These are phyloP conservation scores for Lipomyces mesembrius DNA, from an alignment of 805 yeast species.

Conservation along the genomic window DNA sequence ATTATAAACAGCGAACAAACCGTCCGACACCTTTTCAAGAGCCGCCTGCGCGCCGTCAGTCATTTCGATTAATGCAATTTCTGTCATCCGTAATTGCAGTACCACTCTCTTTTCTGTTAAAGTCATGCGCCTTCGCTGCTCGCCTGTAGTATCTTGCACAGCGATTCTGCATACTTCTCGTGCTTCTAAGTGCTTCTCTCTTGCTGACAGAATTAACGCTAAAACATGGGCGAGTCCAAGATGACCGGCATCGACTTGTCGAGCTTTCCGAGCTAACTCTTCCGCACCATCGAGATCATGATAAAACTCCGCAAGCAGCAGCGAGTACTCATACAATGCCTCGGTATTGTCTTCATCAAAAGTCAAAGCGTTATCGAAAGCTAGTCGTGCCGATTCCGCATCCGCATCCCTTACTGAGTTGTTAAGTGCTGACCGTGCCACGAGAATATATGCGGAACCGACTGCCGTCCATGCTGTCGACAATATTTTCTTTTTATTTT, in stretches of 20 bases:
- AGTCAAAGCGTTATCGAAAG: conserved; percentile 25
- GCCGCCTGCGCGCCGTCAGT: conserved; percentile 32
- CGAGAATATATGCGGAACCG: conserved; percentile 29
- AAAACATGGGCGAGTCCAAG: conserved; percentile 32
- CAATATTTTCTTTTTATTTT: not conserved
- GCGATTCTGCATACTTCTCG: conserved; percentile 20
- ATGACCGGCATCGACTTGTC: conserved; percentile 20
- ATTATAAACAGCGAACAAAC: conserved; percentile 30
- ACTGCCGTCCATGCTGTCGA: conserved; percentile 31
- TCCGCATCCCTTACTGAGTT: conserved; percentile 7
- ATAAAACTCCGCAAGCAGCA: conserved; percentile 22
- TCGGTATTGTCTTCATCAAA: conserved; percentile 6
- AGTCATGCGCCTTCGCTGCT: conserved; percentile 21
- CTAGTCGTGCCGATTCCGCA: conserved; percentile 16
- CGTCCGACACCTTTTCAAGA: conserved; percentile 33
- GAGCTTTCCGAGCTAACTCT: conserved; percentile 19
- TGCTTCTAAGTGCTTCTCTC: conserved; percentile 23
- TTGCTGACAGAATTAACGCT: conserved; percentile 27
- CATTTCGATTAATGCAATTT: conserved; percentile 32
- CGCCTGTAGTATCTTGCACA: conserved; percentile 9
- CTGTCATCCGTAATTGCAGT: conserved; percentile 31
- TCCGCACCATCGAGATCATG: conserved; percentile 25
- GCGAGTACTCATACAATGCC: conserved; percentile 25
- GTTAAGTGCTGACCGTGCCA: conserved; percentile 25
- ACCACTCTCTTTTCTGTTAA: conserved; percentile 30